These are phyloP conservation scores for Citrus mangshanensis DNA, from an alignment of 345 rosid genomes.

Conservation along the genomic window DNA sequence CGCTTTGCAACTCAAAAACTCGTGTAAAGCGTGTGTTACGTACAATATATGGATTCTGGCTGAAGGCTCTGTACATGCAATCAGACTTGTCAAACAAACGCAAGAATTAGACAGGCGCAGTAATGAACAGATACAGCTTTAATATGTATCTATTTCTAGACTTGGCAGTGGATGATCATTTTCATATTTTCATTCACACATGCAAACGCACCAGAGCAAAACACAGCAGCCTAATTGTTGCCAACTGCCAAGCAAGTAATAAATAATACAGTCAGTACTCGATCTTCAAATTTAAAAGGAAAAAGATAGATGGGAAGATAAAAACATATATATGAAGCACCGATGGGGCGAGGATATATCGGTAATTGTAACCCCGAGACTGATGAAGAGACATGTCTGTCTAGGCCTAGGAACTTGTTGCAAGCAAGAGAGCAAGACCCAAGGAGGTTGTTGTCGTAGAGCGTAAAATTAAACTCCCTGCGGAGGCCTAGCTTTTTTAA, in stretches of 20 bases:
- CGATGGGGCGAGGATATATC: conserved; percentile 19
- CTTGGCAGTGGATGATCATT: too few species aligned
- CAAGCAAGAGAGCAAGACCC: conserved; percentile 49
- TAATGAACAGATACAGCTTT: not conserved
- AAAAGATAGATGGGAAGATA: not conserved
- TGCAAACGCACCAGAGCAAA: not conserved
- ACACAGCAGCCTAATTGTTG: not conserved
- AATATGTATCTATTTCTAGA: too few species aligned
- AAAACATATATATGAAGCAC: not conserved
- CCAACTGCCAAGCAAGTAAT: not conserved
- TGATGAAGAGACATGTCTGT: conserved; percentile 41
- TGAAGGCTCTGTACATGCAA: not conserved
- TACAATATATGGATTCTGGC: not conserved
- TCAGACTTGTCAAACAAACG: not conserved
- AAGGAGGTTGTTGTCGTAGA: conserved; percentile 49
- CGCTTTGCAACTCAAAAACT: not conserved
- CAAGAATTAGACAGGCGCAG: too few species aligned
- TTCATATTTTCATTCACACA: too few species aligned
- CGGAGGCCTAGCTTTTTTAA: not conserved
- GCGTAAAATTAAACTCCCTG: conserved; percentile 17
- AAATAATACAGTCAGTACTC: too few species aligned
- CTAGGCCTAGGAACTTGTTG: conserved; percentile 58
- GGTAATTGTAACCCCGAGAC: conserved; percentile 15
- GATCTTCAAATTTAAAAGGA: too few species aligned
- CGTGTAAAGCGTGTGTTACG: not conserved